These are phyloP conservation scores for Catharanthus roseus DNA, from an alignment of 257 asterid species.

Conservation along the genomic window DNA sequence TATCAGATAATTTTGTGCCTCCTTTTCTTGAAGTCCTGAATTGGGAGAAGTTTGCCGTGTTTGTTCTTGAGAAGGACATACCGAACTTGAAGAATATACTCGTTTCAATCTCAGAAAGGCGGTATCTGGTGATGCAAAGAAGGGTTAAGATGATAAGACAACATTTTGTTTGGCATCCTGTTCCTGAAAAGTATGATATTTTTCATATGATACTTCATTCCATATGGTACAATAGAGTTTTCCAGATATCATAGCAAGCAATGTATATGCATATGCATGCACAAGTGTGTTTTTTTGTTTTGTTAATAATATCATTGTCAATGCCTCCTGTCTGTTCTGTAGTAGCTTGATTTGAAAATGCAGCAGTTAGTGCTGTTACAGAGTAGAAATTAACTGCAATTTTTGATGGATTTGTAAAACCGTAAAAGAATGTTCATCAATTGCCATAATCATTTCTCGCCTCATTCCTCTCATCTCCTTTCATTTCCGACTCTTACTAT, in stretches of 20 bases:
- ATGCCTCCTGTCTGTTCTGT: too few species aligned
- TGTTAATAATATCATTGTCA: too few species aligned
- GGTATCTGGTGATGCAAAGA: conserved; percentile 50
- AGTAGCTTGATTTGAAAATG: too few species aligned
- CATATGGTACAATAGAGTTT: conserved; percentile 62
- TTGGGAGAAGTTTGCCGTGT: conserved; percentile 71
- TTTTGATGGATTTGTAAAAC: too few species aligned
- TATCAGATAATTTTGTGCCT: conserved; percentile 68
- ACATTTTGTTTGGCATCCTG: conserved; percentile 66
- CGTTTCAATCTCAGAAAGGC: conserved; percentile 40
- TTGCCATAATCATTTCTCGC: too few species aligned
- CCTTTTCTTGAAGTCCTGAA: conserved; percentile 67
- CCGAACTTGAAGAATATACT: conserved; percentile 67
- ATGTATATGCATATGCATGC: too few species aligned
- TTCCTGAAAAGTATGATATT: conserved; percentile 47
- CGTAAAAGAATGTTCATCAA: too few species aligned
- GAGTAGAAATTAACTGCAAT: too few species aligned
- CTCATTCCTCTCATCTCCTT: too few species aligned
- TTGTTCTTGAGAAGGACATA: conserved; percentile 61
- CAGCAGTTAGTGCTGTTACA: too few species aligned
- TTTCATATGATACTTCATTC: conserved; percentile 81
- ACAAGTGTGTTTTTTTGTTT: too few species aligned
- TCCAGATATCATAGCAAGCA: conserved; percentile 22
- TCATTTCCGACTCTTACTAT: too few species aligned
- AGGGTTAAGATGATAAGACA: conserved; percentile 55